Evolutionary conservation across 208 protist genomes (phyloP).

Genomic region (Wallacemonas sp.): DNA sequence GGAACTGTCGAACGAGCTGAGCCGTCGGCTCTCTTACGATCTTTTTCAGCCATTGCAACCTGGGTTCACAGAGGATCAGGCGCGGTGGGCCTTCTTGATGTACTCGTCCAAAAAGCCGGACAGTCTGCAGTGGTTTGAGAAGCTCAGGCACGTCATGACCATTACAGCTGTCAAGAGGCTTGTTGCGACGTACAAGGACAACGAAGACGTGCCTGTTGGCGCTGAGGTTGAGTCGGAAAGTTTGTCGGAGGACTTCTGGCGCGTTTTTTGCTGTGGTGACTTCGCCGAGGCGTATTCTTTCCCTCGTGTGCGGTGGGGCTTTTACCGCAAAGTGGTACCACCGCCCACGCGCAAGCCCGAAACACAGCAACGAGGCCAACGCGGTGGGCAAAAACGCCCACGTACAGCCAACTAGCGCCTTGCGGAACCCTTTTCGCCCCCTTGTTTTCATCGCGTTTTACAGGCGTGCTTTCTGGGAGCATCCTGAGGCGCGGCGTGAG

Average conservation of each 20-base stretch:
- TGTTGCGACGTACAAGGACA: slow-evolving; percentile 35
- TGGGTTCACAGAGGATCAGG: slow-evolving; percentile 65
- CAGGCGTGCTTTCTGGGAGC: too few relatives aligned
- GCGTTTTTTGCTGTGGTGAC: slow-evolving; percentile 48
- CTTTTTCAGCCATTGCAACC: slow-evolving; percentile 66
- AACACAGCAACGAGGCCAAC: not conserved
- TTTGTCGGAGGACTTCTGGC: slow-evolving; percentile 59
- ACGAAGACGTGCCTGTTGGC: slow-evolving; percentile 26
- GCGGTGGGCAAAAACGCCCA: not conserved
- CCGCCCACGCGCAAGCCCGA: not conserved
- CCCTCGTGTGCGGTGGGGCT: slow-evolving; percentile 42
- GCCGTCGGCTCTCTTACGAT: slow-evolving; percentile 49
- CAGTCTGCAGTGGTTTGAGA: slow-evolving; percentile 33
- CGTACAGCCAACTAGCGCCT: not conserved
- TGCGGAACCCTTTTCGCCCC: not conserved
- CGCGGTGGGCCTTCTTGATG: slow-evolving; percentile 64
- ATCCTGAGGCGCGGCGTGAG: too few relatives aligned
- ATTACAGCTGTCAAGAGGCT: slow-evolving; percentile 32
- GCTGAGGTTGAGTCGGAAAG: slow-evolving; percentile 33
- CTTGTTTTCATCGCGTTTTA: not conserved
- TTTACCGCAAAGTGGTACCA: slow-evolving; percentile 5
- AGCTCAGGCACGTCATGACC: slow-evolving; percentile 43
- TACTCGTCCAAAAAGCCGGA: slow-evolving; percentile 45
- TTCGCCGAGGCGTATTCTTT: slow-evolving; percentile 65
- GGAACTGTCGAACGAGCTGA: slow-evolving; percentile 50